Evolutionary conservation across 306 rosid species (phyloP), one percentile per base, ranked within the genome.

Genomic region (Vicia sativa): DNA sequence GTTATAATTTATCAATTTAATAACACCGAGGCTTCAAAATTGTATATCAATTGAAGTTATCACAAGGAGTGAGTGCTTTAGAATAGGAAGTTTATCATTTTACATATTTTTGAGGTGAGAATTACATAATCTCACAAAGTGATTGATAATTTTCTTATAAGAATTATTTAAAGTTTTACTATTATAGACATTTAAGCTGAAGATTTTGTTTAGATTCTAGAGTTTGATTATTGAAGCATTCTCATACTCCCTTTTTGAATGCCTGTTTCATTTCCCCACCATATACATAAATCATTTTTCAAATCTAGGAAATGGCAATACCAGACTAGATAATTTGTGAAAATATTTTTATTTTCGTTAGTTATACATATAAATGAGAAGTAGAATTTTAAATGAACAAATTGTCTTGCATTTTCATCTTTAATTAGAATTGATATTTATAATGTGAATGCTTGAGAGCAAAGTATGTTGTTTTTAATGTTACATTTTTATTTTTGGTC

Each of bases 1-100:
- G 68, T 80, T 62, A 68, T 74, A 74, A 66, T 65, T 83, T 75
- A 65, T 66, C 14, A 43, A 29, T 68, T 56, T 38, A 64, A 73
- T 25, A 21, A 46, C n/a, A n/a, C n/a, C 29, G 1, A 43, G 67
- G 77, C 73, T 58, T 49, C 48, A 61, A 50, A 58, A 31, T 50
- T 72, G 68, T 74, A 53, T 15, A 74, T 43, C n/a, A 60, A 23
- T 61, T 4, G 42, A 73, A 68, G 39, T 41, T 42, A 59, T 19
- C 75, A 38, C 59, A 39, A 10, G 13, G 11, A 38, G 43, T 39
- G 4, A 21, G 23, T 21, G 23, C 14, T 12, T 41, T 41, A 12
- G 45, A 41, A 41, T 41, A 41, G 45, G 45, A 41, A 11, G 12
- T 41, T 41, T 41, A 11, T 41, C 45, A 41, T 4, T 41, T 41